Evolutionary conservation across 2,329 filamentous ascomycete genomes (phyloP).

Genomic region (Monosporascus sp.): DNA sequence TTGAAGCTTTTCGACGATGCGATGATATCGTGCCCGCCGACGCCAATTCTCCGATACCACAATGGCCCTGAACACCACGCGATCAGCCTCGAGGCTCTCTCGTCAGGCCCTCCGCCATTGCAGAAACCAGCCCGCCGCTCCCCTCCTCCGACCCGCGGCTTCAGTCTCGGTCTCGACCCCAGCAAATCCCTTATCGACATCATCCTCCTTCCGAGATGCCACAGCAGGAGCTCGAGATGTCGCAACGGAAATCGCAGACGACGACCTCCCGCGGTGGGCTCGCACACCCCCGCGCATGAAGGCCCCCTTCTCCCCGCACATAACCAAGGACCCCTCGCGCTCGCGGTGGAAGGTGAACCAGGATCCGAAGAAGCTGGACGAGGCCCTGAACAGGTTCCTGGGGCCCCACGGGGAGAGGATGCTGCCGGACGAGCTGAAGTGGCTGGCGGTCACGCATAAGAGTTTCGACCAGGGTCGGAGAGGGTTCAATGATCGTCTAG

Average conservation of each 20-base stretch:
- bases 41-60: neutral
- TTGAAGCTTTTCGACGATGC: neutral
- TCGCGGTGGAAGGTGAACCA: slow-evolving; percentile 67
- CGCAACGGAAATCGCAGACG: slow-evolving; percentile 4
- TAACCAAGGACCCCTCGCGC: slow-evolving; percentile 47
- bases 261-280: slow-evolving; percentile 58
- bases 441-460: slow-evolving; percentile 96
- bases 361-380: slow-evolving; percentile 68
- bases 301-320: slow-evolving; percentile 61
- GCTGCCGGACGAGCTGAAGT: slow-evolving; percentile 88
- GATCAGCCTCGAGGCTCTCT: slow-evolving; percentile 27
- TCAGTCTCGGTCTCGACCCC: neutral
- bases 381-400: slow-evolving; percentile 71
- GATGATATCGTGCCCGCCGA: neutral
- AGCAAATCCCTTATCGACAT: slow-evolving; percentile 16
- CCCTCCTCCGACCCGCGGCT: slow-evolving; percentile 6
- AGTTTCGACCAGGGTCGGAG: slow-evolving; percentile 93
- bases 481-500: slow-evolving; percentile 90
- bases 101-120: slow-evolving; percentile 28
- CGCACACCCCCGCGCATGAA: slow-evolving; percentile 67
- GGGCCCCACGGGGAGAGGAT: slow-evolving; percentile 67
- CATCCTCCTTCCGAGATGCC: slow-evolving; percentile 8
- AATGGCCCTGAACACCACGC: slow-evolving; percentile 32
- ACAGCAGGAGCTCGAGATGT: neutral
- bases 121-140: slow-evolving; percentile 13